phyloP scores from a whole-genome alignment of 2,329 filamentous ascomycete species.

The Hypoxylon sp. region DNA sequence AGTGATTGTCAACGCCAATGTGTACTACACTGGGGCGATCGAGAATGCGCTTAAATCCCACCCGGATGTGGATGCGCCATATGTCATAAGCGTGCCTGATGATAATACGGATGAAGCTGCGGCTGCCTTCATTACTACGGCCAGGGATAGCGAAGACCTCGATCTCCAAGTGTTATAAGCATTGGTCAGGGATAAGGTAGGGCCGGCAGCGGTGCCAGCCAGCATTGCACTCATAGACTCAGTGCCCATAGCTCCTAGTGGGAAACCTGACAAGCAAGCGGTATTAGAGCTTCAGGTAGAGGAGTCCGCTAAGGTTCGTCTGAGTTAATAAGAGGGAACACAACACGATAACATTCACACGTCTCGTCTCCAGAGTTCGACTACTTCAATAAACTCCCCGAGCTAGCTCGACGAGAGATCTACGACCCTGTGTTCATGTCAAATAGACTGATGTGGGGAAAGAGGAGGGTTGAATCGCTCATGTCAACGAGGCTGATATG shows the following conservation, averaged over 20 bases:
- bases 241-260: constrained; percentile 23
- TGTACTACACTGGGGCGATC: constrained; percentile 21
- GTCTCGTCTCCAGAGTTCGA: neutral
- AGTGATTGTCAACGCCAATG: constrained; percentile 21
- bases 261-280: constrained; percentile 26
- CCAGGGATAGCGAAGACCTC: neutral
- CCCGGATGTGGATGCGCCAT: constrained; percentile 22
- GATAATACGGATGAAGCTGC: constrained; percentile 20
- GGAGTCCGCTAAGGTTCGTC: neutral
- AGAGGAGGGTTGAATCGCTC: neutral
- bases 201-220: constrained; percentile 12
- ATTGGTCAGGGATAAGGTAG: constrained; percentile 14
- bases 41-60: constrained; percentile 21
- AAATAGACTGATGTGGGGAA: neutral
- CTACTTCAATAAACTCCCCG: neutral
- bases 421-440: neutral
- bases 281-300: neutral
- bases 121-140: constrained; percentile 3
- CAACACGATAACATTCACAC: neutral
- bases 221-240: constrained; percentile 8
- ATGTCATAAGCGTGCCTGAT: constrained; percentile 21
- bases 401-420: neutral
- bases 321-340: neutral
- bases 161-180: constrained; percentile 1
- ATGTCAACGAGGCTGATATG: neutral